Conservation (phyloP, 345 rosid genomes). For the Populus pruinosa region DNA sequence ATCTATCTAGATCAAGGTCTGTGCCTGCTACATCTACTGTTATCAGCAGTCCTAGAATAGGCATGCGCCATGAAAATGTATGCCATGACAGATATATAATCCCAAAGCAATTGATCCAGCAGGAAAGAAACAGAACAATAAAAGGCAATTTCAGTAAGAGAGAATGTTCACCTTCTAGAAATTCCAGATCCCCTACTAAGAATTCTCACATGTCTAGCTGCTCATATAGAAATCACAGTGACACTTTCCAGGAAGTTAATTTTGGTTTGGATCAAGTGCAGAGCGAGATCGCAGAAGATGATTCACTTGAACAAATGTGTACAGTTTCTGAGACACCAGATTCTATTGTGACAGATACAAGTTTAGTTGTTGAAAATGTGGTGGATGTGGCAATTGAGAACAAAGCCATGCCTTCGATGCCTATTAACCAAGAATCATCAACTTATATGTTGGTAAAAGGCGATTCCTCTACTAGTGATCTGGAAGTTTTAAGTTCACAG, state of each 20-base stretch:
- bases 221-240: constrained; percentile 24
- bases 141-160: constrained; percentile 37
- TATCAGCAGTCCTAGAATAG: constrained; percentile 41
- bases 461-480: constrained; percentile 32
- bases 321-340: constrained; percentile 38
- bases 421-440: constrained; percentile 33
- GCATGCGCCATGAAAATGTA: constrained; percentile 36
- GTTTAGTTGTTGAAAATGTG: constrained; percentile 38
- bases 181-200: constrained; percentile 34
- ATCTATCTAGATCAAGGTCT: constrained; percentile 65
- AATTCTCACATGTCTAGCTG: constrained; percentile 34
- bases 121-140: constrained; percentile 45
- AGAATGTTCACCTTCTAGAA: constrained; percentile 42
- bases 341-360: constrained; percentile 24
- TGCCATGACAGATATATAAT: constrained; percentile 40
- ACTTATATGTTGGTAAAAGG: constrained; percentile 28
- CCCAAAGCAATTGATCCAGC: constrained; percentile 41
- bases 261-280: constrained; percentile 29
- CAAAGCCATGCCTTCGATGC: constrained; percentile 29
- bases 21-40: constrained; percentile 54
- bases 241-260: constrained; percentile 43
- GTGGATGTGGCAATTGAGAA: constrained; percentile 35
- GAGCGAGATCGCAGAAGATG: constrained; percentile 25
- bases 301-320: constrained; percentile 28
- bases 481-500: constrained; percentile 31